Conservation (phyloP, 2,329 filamentous ascomycete species). For the Neoarthrinium moseri region DNA sequence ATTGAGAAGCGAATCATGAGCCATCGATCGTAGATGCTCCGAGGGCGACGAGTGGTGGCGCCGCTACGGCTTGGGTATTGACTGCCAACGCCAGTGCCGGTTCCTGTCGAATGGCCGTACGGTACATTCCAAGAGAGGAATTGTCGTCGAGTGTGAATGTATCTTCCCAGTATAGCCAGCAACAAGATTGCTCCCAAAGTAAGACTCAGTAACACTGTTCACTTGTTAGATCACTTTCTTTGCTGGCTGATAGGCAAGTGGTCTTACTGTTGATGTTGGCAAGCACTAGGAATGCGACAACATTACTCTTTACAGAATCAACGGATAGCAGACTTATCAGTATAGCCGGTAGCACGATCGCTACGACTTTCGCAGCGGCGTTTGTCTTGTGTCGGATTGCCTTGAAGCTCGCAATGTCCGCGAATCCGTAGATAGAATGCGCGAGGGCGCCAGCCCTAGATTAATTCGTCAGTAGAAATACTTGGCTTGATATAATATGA, state of each 20-base stretch:
- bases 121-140: slow-evolving; percentile 25
- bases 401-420: slow-evolving; percentile 23
- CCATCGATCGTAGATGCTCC: slow-evolving; percentile 35
- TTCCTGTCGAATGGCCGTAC: slow-evolving; percentile 22
- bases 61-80: background rate
- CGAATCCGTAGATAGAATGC: slow-evolving; percentile 30
- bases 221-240: background rate
- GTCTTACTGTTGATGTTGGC: slow-evolving; percentile 33
- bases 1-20: slow-evolving; percentile 36
- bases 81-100: slow-evolving; percentile 5
- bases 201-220: slow-evolving; percentile 33
- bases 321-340: slow-evolving; percentile 31
- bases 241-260: background rate
- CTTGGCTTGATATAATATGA: background rate
- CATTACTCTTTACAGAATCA: slow-evolving; percentile 23
- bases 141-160: slow-evolving; percentile 34
- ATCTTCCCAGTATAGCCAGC: slow-evolving; percentile 35
- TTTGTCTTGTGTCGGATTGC: slow-evolving; percentile 22
- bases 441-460: slow-evolving; percentile 36
- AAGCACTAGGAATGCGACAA: slow-evolving; percentile 30
- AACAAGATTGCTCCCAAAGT: slow-evolving; percentile 30
- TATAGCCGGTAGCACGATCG: slow-evolving; percentile 33
- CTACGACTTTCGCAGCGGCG: slow-evolving; percentile 30
- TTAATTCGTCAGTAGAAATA: background rate
- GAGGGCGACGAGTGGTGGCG: background rate